Percentiles rank a stretch among this genome's conserved stretches.
Evolutionary conservation across 1,139 yeast species (phyloP).

Genomic region (Sporopachydermia cereana): DNA sequence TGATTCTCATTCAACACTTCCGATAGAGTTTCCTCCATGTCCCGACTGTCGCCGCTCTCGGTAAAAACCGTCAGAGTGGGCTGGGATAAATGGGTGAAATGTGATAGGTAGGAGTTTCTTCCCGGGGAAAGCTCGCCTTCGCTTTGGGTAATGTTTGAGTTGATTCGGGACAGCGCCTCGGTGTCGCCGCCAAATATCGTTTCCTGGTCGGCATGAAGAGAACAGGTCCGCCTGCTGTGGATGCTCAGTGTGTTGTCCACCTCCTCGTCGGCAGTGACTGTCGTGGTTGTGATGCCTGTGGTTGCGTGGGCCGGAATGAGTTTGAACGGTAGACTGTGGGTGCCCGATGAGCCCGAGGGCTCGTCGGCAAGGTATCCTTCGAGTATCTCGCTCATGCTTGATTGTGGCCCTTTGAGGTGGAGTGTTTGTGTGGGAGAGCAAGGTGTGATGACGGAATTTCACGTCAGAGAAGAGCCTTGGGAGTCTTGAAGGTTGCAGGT

Average conservation of each 20-base stretch:
- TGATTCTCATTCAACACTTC: not conserved
- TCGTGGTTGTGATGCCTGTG: not conserved
- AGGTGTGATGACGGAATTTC: no score
- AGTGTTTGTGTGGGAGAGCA: no score
- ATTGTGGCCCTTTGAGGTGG: no score
- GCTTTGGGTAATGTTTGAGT: no score
- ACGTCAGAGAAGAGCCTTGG: no score
- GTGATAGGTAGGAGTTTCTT: no score
- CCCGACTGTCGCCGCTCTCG: not conserved
- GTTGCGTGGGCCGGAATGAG: not conserved
- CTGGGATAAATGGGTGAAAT: not conserved
- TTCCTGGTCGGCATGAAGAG: not conserved
- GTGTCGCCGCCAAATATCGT: not conserved
- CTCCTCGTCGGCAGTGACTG: not conserved
- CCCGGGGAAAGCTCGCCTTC: no score
- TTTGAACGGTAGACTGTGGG: no score
- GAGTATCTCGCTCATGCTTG: no score
- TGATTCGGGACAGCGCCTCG: not conserved
- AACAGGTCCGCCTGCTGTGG: not conserved
- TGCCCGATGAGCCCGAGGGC: no score
- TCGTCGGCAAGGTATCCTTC: no score
- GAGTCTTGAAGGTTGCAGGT: no score
- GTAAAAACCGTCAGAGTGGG: not conserved
- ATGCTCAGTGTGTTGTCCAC: not conserved
- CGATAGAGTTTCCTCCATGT: conserved; percentile 3